Percentiles rank a stretch among this genome's conserved stretches.
phyloP scores from a whole-genome alignment of 73 alveolate species.

The Effrenium voratum region DNA sequence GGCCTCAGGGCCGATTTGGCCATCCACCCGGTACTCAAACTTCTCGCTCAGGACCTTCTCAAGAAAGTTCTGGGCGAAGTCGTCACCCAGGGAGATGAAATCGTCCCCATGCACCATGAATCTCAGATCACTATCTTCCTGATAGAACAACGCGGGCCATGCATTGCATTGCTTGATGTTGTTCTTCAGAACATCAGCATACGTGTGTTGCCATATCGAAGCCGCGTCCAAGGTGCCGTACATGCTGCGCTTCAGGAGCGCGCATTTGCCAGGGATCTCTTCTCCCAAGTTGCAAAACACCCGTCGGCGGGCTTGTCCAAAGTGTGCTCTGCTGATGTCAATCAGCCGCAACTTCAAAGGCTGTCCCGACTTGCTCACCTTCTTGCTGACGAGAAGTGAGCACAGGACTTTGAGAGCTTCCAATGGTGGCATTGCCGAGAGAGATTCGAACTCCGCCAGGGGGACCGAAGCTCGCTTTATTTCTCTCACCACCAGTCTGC shows the following conservation, averaged over 20 bases:
- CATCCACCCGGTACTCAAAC: slow-evolving; percentile 22
- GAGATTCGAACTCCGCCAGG: not conserved
- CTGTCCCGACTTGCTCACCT: not conserved
- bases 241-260: not conserved
- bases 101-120: slow-evolving; percentile 17
- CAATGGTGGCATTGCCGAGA: slow-evolving; percentile 14
- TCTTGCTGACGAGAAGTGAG: not conserved
- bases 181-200: not conserved
- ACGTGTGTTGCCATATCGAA: not conserved
- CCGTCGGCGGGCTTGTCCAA: not conserved
- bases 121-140: not conserved
- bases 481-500: not conserved
- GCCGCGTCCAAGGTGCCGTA: slow-evolving; percentile 35
- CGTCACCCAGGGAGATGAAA: not conserved
- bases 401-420: not conserved
- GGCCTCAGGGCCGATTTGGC: not conserved
- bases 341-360: not conserved
- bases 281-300: not conserved
- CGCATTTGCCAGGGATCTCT: not conserved
- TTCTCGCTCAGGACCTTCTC: not conserved
- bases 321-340: slow-evolving; percentile 11
- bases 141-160: not conserved
- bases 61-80: not conserved
- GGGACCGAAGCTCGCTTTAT: not conserved
- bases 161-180: not conserved